A percentile compares a stretch with the other conserved stretches of the same genome.
Evolutionary conservation across 345 rosid genomes (phyloP).

Genomic region (Leavenworthia alabamica): DNA sequence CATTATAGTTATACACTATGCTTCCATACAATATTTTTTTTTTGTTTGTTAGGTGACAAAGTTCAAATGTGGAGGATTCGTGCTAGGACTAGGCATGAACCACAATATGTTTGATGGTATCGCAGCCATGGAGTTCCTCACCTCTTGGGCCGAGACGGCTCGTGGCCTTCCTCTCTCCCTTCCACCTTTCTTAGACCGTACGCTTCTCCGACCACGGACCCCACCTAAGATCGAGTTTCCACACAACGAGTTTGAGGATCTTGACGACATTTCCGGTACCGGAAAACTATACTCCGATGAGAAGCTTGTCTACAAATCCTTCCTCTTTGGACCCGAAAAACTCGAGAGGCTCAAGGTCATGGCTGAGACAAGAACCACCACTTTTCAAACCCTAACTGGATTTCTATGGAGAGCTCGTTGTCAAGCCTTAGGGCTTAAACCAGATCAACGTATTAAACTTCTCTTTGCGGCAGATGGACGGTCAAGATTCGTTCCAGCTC

Average conservation of each 20-base stretch:
- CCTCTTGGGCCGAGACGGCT: conserved; percentile 78
- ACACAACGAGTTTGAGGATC: conserved; percentile 68
- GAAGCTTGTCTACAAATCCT: conserved; percentile 55
- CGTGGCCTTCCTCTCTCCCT: conserved; percentile 57
- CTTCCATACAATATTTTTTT: background rate
- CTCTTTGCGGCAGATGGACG: conserved; percentile 87
- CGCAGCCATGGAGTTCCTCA: conserved; percentile 78
- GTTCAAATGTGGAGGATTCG: conserved; percentile 77
- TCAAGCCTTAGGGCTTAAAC: conserved; percentile 48
- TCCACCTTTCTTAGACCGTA: conserved; percentile 62
- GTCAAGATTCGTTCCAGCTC: conserved; percentile 51
- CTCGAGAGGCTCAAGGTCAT: conserved; percentile 57
- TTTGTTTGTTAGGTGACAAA: conserved; percentile 53
- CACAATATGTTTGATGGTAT: conserved; percentile 85
- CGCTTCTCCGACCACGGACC: conserved; percentile 45
- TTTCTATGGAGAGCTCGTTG: conserved; percentile 79
- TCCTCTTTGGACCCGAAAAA: conserved; percentile 57
- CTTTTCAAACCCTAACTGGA: conserved; percentile 69
- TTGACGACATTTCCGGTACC: conserved; percentile 56
- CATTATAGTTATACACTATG: background rate
- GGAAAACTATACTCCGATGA: conserved; percentile 55
- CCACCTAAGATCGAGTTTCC: conserved; percentile 50
- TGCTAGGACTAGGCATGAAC: conserved; percentile 66
- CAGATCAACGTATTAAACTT: conserved; percentile 68
- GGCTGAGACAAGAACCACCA: conserved; percentile 46